A percentile compares a stretch with the other conserved stretches of the same genome.
Evolutionary conservation across 106 monocot genomes (phyloP).

Genomic region (Dendrobium officinale): DNA sequence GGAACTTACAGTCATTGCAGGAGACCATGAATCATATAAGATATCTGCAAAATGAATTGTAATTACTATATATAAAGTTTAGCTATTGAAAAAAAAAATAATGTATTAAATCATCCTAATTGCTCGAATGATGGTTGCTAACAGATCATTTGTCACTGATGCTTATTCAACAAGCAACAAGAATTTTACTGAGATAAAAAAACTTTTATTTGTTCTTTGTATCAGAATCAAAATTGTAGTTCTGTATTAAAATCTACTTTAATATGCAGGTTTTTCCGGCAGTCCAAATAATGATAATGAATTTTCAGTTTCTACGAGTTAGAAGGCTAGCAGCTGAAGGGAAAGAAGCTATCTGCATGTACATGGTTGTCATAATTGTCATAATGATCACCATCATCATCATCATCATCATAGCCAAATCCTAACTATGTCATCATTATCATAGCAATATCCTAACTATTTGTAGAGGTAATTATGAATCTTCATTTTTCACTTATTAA

Average conservation of each 20-base stretch:
- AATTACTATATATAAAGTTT: neutral
- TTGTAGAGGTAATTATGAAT: no score
- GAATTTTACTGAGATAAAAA: neutral
- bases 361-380: no score
- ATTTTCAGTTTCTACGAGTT: neutral
- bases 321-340: neutral
- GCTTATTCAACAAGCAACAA: neutral
- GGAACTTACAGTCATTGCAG: constrained; percentile 27
- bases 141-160: neutral
- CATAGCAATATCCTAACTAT: no score
- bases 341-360: neutral
- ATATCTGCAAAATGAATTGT: constrained; percentile 21
- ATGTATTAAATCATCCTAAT: neutral
- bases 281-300: neutral
- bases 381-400: no score
- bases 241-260: neutral
- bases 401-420: no score
- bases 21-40: constrained; percentile 30
- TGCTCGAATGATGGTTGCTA: neutral
- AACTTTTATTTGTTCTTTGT: neutral
- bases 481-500: no score
- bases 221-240: neutral
- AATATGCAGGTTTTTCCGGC: neutral
- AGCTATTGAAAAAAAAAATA: neutral
- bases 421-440: no score